Percentiles rank a stretch among this genome's conserved stretches.
Evolutionary conservation across 805 yeast species (phyloP).

Genomic region (Metschnikowia kofuensis): DNA sequence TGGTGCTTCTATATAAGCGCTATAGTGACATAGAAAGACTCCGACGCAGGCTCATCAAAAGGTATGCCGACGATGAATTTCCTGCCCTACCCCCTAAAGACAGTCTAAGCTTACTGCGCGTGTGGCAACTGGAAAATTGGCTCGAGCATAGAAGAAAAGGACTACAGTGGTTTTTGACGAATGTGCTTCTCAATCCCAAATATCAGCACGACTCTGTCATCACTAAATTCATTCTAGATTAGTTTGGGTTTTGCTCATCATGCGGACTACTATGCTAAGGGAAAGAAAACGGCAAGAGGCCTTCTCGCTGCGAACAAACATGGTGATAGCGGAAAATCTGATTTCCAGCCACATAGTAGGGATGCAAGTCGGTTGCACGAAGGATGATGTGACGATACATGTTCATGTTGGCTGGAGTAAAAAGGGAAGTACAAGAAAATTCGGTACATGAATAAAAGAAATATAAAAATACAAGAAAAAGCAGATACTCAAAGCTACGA

Average conservation of each 20-base stretch:
- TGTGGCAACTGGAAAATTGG: slow-evolving; percentile 44
- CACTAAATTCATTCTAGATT: slow-evolving; percentile 35
- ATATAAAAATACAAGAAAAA: no score
- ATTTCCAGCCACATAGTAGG: no score
- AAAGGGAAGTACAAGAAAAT: no score
- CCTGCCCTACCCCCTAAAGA: slow-evolving; percentile 55
- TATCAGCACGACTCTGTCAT: slow-evolving; percentile 37
- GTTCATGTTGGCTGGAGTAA: no score
- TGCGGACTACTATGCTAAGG: no score
- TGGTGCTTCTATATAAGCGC: slow-evolving; percentile 51
- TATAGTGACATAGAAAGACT: slow-evolving; percentile 62
- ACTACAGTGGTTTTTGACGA: slow-evolving; percentile 57
- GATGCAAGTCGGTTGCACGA: no score
- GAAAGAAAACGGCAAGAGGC: no score
- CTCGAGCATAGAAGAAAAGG: slow-evolving; percentile 54
- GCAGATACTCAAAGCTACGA: no score
- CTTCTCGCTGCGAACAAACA: no score
- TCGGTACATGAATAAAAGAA: no score
- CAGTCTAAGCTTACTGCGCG: slow-evolving; percentile 34
- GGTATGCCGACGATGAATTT: slow-evolving; percentile 39
- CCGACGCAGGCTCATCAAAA: slow-evolving; percentile 33
- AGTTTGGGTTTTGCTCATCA: neutral
- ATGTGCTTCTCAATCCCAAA: slow-evolving; percentile 50
- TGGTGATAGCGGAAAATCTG: no score
- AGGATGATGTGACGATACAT: no score